Conservation (phyloP, 179 eudicot species). For the Beta macrorhiza region DNA sequence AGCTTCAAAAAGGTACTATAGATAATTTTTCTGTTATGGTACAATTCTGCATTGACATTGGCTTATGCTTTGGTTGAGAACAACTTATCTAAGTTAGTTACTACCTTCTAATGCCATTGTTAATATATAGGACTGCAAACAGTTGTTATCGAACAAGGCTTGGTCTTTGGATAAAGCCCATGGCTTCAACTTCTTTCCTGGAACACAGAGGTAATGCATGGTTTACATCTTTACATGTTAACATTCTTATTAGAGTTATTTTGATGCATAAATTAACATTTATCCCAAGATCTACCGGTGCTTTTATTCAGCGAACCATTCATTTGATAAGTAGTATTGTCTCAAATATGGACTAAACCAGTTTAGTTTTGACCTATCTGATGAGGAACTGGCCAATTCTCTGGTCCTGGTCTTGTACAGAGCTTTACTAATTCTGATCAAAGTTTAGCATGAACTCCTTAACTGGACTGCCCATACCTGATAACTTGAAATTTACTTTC, state of each 20-base stretch:
- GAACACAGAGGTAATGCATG: slow-evolving; percentile 71
- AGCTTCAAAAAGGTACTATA: slow-evolving; percentile 79
- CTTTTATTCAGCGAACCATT: background rate
- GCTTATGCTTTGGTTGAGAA: background rate
- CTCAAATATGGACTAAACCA: background rate
- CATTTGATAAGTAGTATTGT: too few relatives aligned
- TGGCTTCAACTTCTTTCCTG: slow-evolving; percentile 97
- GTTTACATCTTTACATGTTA: background rate
- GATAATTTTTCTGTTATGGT: background rate
- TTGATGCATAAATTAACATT: background rate
- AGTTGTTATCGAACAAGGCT: slow-evolving; percentile 68
- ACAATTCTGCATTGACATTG: background rate
- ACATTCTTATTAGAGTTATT: background rate
- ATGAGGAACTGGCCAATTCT: slow-evolving; percentile 2
- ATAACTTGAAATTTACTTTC: background rate
- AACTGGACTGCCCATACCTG: background rate
- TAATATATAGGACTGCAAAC: slow-evolving; percentile 67
- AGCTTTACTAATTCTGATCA: background rate
- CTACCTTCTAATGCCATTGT: slow-evolving; percentile 13
- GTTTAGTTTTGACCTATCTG: background rate
- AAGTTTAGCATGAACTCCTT: background rate
- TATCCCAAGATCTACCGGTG: background rate
- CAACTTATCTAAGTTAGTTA: slow-evolving; percentile 2
- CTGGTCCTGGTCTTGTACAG: background rate
- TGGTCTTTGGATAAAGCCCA: slow-evolving; percentile 90